phyloP scores from a whole-genome alignment of 2,329 filamentous ascomycete genomes.

The Fusarium luffae region DNA sequence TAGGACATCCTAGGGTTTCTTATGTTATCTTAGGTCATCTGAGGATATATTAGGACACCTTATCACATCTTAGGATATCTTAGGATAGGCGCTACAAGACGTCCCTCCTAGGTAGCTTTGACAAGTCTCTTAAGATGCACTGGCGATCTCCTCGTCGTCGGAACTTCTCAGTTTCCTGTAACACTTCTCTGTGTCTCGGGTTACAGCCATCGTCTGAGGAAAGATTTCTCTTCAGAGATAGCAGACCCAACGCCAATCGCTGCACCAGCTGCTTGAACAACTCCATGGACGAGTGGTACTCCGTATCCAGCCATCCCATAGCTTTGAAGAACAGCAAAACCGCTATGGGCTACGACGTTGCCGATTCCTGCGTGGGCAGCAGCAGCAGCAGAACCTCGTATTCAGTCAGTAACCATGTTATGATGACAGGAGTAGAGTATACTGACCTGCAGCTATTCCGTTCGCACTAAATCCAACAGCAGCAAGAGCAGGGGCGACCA shows the following conservation, averaged over 20 bases:
- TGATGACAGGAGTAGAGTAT: not conserved
- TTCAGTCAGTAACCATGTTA: not conserved
- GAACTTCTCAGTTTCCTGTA: not conserved
- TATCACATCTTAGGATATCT: not conserved
- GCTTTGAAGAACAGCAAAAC: slow-evolving; percentile 49
- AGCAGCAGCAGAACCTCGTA: slow-evolving; percentile 1
- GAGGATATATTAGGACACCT: not conserved
- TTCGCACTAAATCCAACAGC: slow-evolving; percentile 32
- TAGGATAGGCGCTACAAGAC: not conserved
- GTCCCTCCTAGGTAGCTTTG: too few relatives aligned
- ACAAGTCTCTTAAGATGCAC: not conserved
- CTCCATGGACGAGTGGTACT: slow-evolving; percentile 26
- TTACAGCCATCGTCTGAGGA: not conserved
- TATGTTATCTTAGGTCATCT: not conserved
- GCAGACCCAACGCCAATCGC: not conserved
- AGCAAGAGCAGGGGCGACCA: slow-evolving; percentile 23
- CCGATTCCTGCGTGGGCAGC: slow-evolving; percentile 44
- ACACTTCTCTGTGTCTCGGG: not conserved
- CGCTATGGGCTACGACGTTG: slow-evolving; percentile 35
- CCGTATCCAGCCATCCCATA: slow-evolving; percentile 47
- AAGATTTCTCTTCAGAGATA: not conserved
- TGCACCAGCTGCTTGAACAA: slow-evolving; percentile 18
- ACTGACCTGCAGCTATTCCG: slow-evolving; percentile 35
- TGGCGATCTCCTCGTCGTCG: not conserved
- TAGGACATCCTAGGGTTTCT: not conserved